Base-by-base conservation (phyloP, 495 filamentous ascomycete genomes). In the Penicillium bialowiezense region DNA sequence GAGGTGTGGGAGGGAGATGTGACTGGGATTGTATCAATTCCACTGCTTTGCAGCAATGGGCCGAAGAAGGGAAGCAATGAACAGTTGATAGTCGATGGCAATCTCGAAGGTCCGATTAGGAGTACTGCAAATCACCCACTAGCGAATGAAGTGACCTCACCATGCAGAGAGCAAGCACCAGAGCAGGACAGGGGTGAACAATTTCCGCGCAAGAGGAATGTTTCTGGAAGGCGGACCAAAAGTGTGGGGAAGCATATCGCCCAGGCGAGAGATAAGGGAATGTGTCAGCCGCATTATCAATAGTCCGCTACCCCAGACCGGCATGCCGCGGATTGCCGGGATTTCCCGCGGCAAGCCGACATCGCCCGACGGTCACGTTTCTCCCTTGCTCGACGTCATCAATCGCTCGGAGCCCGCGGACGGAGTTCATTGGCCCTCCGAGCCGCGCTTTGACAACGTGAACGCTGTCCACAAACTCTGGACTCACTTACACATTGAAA, bases 1-100 rank as follows among this genome's bases (percentile, higher is more conserved):
- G 68, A 71, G 62, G 68, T 67, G 52, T 62, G 68, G 58, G 57
- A 64, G 52, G 59, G 55, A 61, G 59, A 58, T 58, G 58, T 58
- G 57, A 57, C 58, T 49, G 35, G 41, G 32, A 58, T 19, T 35
- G 19, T 47, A 36, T 40, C 26, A 48, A 29, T 45, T 49, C 43
- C 39, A 53, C 55, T 54, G 47, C 48, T 19, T 17, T 41, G 37
- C 44, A 59, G 55, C 58, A 54, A 54, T 52, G 42, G 33, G 39
- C 38, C 32, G 39, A 33, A 49, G 5, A 32, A 5, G 29, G 32
- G 19, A 26, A n/a, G 20, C 43, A 35, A 45, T 32, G n/a, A 6
- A 14, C 1, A 28, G 19, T 29, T 10, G 20, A 34, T 44, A 44
- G 10, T n/a, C n/a, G n/a, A n/a, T 8, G 6, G 24, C 21, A 19